Evolutionary conservation across 2,329 filamentous ascomycete genomes (phyloP).

Genomic region (Bipolaris sorokiniana): DNA sequence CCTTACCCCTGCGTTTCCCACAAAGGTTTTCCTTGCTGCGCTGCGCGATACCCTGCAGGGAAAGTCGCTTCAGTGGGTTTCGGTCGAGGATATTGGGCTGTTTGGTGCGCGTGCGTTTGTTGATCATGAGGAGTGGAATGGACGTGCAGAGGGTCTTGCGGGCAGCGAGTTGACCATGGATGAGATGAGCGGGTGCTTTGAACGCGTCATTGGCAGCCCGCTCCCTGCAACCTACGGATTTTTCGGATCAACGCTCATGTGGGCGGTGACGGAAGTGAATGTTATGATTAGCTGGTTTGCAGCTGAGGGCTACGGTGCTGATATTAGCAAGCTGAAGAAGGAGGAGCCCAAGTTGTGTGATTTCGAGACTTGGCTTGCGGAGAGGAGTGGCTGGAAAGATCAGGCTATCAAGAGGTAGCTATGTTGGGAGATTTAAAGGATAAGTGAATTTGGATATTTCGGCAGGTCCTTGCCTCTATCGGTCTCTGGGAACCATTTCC

Average conservation of each 20-base stretch:
- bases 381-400: constrained; percentile 53
- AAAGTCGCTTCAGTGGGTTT: constrained; percentile 52
- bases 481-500: background rate
- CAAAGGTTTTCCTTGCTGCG: constrained; percentile 57
- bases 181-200: constrained; percentile 55
- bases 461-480: background rate
- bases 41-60: constrained; percentile 52
- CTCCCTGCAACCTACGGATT: constrained; percentile 54
- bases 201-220: constrained; percentile 53
- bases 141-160: constrained; percentile 56
- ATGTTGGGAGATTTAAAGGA: constrained; percentile 1
- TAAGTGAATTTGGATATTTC: background rate
- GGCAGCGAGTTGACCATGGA: constrained; percentile 60
- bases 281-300: constrained; percentile 61
- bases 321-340: constrained; percentile 52
- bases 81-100: constrained; percentile 57
- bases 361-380: constrained; percentile 57
- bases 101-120: constrained; percentile 59
- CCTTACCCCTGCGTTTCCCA: constrained; percentile 54
- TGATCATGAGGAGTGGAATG: constrained; percentile 54
- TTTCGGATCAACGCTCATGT: constrained; percentile 51
- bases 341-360: constrained; percentile 55
- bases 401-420: constrained; percentile 23
- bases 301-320: constrained; percentile 55
- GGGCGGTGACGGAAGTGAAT: constrained; percentile 52